These are phyloP conservation scores for Saturnispora silvae DNA, from an alignment of 805 yeast genomes.

Conservation along the genomic window DNA sequence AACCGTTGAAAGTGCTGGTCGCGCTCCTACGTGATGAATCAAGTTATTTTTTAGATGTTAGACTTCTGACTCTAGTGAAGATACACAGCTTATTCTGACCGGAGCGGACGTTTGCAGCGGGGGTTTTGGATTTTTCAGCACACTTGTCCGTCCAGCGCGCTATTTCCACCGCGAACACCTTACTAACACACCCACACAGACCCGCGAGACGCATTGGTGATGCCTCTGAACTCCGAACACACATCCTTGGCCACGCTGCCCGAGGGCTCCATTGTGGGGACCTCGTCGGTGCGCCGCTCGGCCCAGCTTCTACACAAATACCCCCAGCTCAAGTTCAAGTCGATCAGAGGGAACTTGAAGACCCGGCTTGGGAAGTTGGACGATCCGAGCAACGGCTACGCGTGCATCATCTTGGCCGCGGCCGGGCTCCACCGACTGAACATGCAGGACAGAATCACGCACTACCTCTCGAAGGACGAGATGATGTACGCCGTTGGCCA, in stretches of 20 bases:
- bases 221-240: slow-evolving; percentile 57
- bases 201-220: slow-evolving; percentile 84
- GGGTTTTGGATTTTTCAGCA: too few species aligned
- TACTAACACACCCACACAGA: slow-evolving; percentile 40
- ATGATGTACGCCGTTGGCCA: slow-evolving; percentile 98
- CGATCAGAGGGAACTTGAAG: slow-evolving; percentile 74
- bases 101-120: too few species aligned
- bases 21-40: slow-evolving; percentile 18
- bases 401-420: slow-evolving; percentile 79
- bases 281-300: slow-evolving; percentile 87
- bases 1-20: too few species aligned
- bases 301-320: slow-evolving; percentile 75
- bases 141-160: too few species aligned
- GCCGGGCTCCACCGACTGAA: slow-evolving; percentile 81
- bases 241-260: slow-evolving; percentile 67
- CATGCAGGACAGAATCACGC: slow-evolving; percentile 65
- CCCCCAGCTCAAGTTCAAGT: slow-evolving; percentile 70
- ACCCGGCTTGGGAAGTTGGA: slow-evolving; percentile 80
- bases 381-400: slow-evolving; percentile 41
- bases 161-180: too few species aligned
- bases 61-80: slow-evolving; percentile 31
- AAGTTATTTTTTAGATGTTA: slow-evolving; percentile 27
- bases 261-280: slow-evolving; percentile 78
- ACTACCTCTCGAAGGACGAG: slow-evolving; percentile 56
- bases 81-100: too few species aligned